Percentiles rank a stretch among this genome's conserved stretches.
Evolutionary conservation across 2,329 filamentous ascomycete genomes (phyloP).

Genomic region (Exophiala phaeomuriformis): DNA sequence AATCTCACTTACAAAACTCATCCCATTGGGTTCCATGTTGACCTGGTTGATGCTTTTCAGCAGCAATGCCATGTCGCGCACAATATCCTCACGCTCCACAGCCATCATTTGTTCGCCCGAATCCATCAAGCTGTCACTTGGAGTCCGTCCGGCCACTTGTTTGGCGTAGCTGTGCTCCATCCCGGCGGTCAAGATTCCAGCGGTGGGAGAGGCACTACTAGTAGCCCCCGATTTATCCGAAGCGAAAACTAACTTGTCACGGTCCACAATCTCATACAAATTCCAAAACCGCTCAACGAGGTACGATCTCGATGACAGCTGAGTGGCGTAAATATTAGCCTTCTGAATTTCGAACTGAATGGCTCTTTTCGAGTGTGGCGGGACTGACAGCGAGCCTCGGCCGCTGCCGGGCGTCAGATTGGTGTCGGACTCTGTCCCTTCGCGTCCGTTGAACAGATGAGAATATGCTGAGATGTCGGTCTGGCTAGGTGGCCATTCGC

Average conservation of each 20-base stretch:
- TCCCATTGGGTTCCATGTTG: conserved; percentile 69
- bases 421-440: conserved; percentile 12
- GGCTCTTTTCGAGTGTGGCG: conserved; percentile 17
- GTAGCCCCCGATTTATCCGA: conserved; percentile 15
- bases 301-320: conserved; percentile 73
- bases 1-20: conserved; percentile 51
- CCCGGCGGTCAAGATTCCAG: conserved; percentile 19
- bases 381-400: conserved; percentile 19
- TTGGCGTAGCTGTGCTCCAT: conserved; percentile 21
- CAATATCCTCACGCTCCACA: conserved; percentile 70
- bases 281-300: conserved; percentile 81
- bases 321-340: conserved; percentile 77
- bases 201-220: conserved; percentile 20
- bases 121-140: conserved; percentile 27
- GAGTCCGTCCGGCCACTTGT: conserved; percentile 16
- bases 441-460: conserved; percentile 23
- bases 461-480: conserved; percentile 24
- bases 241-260: conserved; percentile 24
- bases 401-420: conserved; percentile 7
- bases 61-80: conserved; percentile 68
- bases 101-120: conserved; percentile 49
- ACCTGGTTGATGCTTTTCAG: conserved; percentile 72
- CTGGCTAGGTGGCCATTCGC: conserved; percentile 26
- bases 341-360: conserved; percentile 86
- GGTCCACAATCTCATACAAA: conserved; percentile 59